Conservation (phyloP, 805 yeast genomes). For the Saturnispora quitensis region DNA sequence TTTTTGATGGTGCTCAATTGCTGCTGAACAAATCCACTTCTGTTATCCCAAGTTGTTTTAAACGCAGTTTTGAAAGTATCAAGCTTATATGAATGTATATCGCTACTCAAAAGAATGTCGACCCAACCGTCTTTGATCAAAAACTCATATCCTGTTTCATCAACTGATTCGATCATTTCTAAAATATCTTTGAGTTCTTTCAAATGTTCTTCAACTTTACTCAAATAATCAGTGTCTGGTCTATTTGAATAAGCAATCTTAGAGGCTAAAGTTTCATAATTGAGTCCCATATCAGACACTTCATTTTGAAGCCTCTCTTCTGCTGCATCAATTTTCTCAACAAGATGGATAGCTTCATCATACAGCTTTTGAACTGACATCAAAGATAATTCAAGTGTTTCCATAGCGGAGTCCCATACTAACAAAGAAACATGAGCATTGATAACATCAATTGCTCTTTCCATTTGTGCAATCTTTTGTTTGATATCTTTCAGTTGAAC, state of each 20-base stretch:
- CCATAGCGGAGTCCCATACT: constrained; percentile 29
- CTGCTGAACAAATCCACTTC: constrained; percentile 22
- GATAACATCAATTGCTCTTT: not conserved
- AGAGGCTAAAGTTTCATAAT: not conserved
- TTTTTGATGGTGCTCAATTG: constrained; percentile 2
- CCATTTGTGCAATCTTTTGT: constrained; percentile 25
- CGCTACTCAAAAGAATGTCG: constrained; percentile 15
- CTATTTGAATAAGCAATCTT: not conserved
- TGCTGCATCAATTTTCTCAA: constrained; percentile 20
- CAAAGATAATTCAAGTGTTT: constrained; percentile 35
- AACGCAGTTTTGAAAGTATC: constrained; percentile 10
- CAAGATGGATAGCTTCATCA: not conserved
- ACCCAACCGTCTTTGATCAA: constrained; percentile 13
- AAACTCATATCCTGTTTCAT: constrained; percentile 18
- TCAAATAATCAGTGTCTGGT: not conserved
- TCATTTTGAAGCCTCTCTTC: constrained; percentile 27
- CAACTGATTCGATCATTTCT: constrained; percentile 20
- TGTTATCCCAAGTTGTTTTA: constrained; percentile 22
- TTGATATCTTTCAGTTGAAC: constrained; percentile 34
- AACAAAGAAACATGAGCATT: constrained; percentile 2
- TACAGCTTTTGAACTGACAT: constrained; percentile 12
- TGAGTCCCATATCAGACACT: constrained; percentile 1
- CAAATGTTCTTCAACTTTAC: not conserved
- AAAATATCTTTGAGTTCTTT: constrained; percentile 21
- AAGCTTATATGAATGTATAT: constrained; percentile 13